Evolutionary conservation across 345 rosid genomes (phyloP).

Genomic region (Acer yangbiense): DNA sequence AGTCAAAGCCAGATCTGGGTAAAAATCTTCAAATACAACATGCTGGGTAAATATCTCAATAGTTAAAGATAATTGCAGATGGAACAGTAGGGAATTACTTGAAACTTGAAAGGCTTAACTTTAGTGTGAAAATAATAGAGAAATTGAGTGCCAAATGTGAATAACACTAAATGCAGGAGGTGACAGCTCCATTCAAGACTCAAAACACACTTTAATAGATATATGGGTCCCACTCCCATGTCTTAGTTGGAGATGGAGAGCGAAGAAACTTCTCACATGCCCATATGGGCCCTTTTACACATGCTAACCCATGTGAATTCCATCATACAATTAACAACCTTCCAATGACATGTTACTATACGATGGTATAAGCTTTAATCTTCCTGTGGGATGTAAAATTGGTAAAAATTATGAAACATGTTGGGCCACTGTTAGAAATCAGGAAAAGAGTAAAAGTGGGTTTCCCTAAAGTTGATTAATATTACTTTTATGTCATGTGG

Average conservation of each 20-base stretch:
- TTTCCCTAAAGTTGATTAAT: neutral
- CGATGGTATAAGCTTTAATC: no score
- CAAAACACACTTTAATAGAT: neutral
- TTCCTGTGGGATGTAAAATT: neutral
- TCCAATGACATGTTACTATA: neutral
- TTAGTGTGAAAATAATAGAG: neutral
- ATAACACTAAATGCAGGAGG: neutral
- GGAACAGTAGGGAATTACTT: neutral
- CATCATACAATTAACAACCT: neutral
- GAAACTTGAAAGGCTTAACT: neutral
- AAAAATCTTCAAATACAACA: neutral
- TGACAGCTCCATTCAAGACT: slow-evolving; percentile 7
- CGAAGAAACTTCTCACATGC: neutral
- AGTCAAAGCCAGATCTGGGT: neutral
- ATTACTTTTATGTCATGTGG: slow-evolving; percentile 20
- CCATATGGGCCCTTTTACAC: slow-evolving; percentile 27
- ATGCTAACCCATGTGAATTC: slow-evolving; percentile 22
- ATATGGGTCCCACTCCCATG: neutral
- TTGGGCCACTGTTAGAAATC: neutral
- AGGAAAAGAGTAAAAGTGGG: neutral
- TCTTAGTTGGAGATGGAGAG: neutral
- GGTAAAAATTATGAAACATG: neutral
- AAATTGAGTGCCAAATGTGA: neutral
- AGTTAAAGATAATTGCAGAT: neutral
- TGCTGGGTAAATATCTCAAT: neutral